Base-by-base conservation (phyloP, 148 eudicot genomes). In the Vaccinium macrocarpon region DNA sequence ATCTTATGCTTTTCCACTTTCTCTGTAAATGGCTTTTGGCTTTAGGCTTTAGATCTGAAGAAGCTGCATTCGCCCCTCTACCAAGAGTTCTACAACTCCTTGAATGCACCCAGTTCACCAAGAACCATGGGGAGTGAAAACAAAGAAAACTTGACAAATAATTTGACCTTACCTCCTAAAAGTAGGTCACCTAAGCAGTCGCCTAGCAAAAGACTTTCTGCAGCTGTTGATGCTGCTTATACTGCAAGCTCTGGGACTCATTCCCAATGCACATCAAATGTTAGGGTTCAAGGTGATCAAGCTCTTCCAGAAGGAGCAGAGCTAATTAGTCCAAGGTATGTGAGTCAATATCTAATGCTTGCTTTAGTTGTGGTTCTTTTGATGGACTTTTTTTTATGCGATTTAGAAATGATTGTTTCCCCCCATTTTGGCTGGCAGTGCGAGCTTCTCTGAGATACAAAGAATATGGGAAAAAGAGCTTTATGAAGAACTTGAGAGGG, bases 391-490 rank as follows among this genome's bases (percentile, higher is more conserved):
- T 74, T 19, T 76, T 75, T 16, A 3, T 16, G 50, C 21, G 48
- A 16, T 29, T 9, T 64, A 51, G 85, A 46, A 57, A 25, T 38
- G 75, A 74, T 23, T 68, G 42, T 0, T 53, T 1, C 42, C 46
- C 3, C 14, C 38, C 72, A 25, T 52, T 49, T 66, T 53, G 50
- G 35, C 66, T 85, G 48, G 78, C 87, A 93, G 89, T 86, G 89
- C 90, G 80, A 91, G 92, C 88, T 88, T 89, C 83, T 80, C 90
- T 78, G 96, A 93, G 87, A 93, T 89, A 83, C 91, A 92, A 86
- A 87, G 91, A 86, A 84, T 83, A 79, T 95, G 98, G 98, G 89
- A 90, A 86, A 94, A 92, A 85, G 98, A 95, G 89, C 96, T 95
- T 76, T 87, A 86, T 61, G 87, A 92, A 87, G 98, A 95, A 85